Conservation (phyloP, 1,139 yeast species). For the Geotrichum bryndzae region DNA sequence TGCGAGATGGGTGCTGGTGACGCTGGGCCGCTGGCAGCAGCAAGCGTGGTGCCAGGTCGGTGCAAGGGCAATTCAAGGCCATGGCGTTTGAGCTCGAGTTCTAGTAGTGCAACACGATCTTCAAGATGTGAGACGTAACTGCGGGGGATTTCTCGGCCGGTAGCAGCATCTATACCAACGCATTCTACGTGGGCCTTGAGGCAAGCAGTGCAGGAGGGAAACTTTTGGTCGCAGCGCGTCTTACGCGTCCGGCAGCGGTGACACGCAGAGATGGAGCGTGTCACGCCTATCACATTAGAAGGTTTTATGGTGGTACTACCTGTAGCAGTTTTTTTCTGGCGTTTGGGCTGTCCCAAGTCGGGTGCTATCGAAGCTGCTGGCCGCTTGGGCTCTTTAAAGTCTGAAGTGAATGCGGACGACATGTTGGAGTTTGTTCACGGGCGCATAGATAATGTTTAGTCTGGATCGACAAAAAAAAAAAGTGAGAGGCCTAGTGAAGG, state of each 20-base stretch:
- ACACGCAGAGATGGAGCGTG: slow-evolving; percentile 60
- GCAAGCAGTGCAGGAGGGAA: slow-evolving; percentile 77
- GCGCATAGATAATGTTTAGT: no score
- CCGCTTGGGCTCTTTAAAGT: background rate
- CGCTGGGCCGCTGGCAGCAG: background rate
- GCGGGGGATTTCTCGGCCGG: slow-evolving; percentile 80
- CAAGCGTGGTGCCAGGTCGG: background rate
- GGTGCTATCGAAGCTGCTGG: background rate
- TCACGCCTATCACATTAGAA: slow-evolving; percentile 20
- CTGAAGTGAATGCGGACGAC: background rate
- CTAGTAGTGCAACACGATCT: slow-evolving; percentile 53
- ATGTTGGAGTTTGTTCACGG: no score
- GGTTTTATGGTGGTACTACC: background rate
- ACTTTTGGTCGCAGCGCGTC: slow-evolving; percentile 75
- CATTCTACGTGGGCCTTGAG: slow-evolving; percentile 64
- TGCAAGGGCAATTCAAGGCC: no score
- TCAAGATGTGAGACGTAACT: slow-evolving; percentile 76
- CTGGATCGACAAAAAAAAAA: no score
- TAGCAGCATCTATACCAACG: slow-evolving; percentile 78
- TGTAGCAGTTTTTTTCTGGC: background rate
- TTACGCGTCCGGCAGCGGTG: slow-evolving; percentile 74
- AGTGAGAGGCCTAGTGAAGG: no score
- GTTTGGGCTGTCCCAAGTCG: background rate
- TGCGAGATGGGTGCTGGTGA: background rate
- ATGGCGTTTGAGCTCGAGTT: slow-evolving; percentile 27